Percentiles rank a stretch among this genome's conserved stretches.
These are phyloP conservation scores for Phytophthora tubulina DNA, from an alignment of 352 stramenopile species.

Conservation along the genomic window DNA sequence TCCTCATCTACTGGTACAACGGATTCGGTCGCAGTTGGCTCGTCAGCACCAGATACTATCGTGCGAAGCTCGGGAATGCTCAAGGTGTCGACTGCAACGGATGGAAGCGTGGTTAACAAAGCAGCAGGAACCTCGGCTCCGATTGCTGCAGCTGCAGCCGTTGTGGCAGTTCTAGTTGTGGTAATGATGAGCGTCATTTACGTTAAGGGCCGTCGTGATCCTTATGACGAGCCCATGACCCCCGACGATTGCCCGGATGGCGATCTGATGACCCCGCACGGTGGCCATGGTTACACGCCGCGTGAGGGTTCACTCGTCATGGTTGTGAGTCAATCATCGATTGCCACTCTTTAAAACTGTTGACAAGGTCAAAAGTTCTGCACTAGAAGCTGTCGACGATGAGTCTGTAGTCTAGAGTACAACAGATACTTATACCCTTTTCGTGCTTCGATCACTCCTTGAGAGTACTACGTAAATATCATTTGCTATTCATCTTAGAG, in stretches of 20 bases:
- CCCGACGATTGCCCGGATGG: slow-evolving; percentile 23
- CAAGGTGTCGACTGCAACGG: slow-evolving; percentile 9
- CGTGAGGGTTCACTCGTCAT: slow-evolving; percentile 42
- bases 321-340: slow-evolving; percentile 48
- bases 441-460: slow-evolving; percentile 27
- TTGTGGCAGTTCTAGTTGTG: slow-evolving; percentile 38
- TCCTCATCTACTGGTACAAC: neutral
- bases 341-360: slow-evolving; percentile 42
- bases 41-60: slow-evolving; percentile 1
- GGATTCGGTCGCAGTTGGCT: slow-evolving; percentile 7
- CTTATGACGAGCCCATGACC: slow-evolving; percentile 33
- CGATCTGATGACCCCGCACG: slow-evolving; percentile 27
- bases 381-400: neutral
- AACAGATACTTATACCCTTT: neutral
- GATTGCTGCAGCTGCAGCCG: slow-evolving; percentile 16
- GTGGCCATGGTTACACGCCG: slow-evolving; percentile 33
- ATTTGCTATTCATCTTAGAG: slow-evolving; percentile 15
- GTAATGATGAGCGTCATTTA: slow-evolving; percentile 45
- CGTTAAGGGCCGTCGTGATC: slow-evolving; percentile 31
- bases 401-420: slow-evolving; percentile 20
- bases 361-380: slow-evolving; percentile 2
- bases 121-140: neutral
- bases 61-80: slow-evolving; percentile 5
- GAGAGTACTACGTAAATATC: slow-evolving; percentile 37
- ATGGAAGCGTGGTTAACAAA: neutral